Evolutionary conservation across 441 rosid genomes (phyloP), one percentile per base, ranked within the genome.

Genomic region (Gossypium davidsonii): DNA sequence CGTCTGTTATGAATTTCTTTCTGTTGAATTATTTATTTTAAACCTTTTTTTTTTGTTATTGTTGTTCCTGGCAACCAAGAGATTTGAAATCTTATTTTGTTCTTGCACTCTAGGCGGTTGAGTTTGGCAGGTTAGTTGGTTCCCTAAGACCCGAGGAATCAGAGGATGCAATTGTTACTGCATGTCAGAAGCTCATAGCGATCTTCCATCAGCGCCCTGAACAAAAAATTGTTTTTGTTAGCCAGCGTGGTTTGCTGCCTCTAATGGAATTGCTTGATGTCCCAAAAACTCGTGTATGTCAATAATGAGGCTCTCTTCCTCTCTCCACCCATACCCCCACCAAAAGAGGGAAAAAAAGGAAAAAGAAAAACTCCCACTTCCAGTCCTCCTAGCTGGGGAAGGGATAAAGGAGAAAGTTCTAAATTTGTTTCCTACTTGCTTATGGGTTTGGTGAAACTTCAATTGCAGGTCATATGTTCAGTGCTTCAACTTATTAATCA

Each of bases 201-300:
- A 88, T 96, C 75, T 93, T 93, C 81, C 87, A 84, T 76, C 97
- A 96, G 80, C 94, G 98, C 61, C 86, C 94, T 57, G 96, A 87
- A 83, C 99, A 96, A 85, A 93, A 96, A 78, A 77, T 81, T 74
- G 86, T 90, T 73, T 96, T 91, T 80, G 85, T 93, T 72, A 91
- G 91, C 62, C 99, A 90, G 79, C 91, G 86, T 85, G 98, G 98
- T 56, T 85, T 96, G 79, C 97, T 96, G 42, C 97, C 98, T 78
- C 75, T 96, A 28, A 83, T 83, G 85, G 98, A 96, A 70, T 89
- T 96, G 79, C 98, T 96, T 57, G 94, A 96, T 71, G 84, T 88
- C 82, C 98, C 97, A 42, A 93, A 77, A 82, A 79, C 84, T 77
- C 89, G 87, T 67, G 98, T 93, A 90, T 75, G 97, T 53, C 61